Base-by-base conservation (phyloP, 2,329 filamentous ascomycete genomes). In the Penicillium hordei region DNA sequence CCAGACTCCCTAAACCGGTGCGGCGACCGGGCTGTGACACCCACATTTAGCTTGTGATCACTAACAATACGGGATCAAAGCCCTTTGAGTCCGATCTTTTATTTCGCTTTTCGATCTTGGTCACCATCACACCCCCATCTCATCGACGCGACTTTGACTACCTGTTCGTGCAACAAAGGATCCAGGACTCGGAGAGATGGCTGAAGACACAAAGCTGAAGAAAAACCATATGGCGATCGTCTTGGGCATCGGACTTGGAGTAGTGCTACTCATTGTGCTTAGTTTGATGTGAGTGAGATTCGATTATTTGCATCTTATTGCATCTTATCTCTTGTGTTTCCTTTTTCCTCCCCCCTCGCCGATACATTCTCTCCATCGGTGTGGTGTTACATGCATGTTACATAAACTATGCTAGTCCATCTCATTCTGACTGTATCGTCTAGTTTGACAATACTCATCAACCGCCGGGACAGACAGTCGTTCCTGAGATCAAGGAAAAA, bases 381-480 rank as follows among this genome's bases (percentile, higher is more conserved):
- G 53, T 45, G n/a, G n/a, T n/a, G n/a, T n/a, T n/a, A n/a, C n/a
- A n/a, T 48, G 59, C 54, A 45, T 55, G 48, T 38, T 50, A 60
- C 50, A 52, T 48, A 17, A 27, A n/a, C 2, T 19, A 7, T 39
- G 19, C 31, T 23, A 49, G 29, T 25, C 15, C 40, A 48, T 34
- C 19, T 12, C 42, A 44, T 49, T 21, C 49, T 61, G 43, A 59
- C 55, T 25, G 13, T 27, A 23, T 5, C 44, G 10, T 13, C 38
- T 51, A 74, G 71, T 31, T 62, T 75, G 39, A 68, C 69, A 13
- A 60, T 75, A 49, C 63, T 75, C 53, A 55, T 73, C 59, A 74
- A 73, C 56, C 71, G 73, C 12, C 69, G 69, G 38, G 65, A 70
- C 56, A 62, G 61, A 43, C 54, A 57, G 43, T 55, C 60, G 33